phyloP scores from a whole-genome alignment of 495 filamentous ascomycete genomes.

The Chaetomium fimeti region DNA sequence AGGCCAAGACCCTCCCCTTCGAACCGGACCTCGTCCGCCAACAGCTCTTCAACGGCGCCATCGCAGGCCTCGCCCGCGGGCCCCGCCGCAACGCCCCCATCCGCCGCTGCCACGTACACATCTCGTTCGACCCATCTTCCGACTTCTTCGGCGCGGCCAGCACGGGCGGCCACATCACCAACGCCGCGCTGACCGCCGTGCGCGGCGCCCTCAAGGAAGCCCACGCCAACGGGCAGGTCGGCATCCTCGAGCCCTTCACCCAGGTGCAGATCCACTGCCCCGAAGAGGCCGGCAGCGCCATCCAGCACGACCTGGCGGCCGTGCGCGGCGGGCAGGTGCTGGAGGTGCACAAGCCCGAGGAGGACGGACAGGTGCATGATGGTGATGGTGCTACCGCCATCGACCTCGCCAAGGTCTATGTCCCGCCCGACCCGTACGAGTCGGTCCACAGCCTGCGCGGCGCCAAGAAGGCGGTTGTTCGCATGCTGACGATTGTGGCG shows the following conservation, averaged over 20 bases:
- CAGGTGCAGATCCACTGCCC: constrained; percentile 78
- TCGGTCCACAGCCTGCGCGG: constrained; percentile 47
- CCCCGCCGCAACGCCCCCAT: constrained; percentile 74
- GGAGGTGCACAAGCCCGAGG: constrained; percentile 66
- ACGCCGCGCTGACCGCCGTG: constrained; percentile 72
- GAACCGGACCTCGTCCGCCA: constrained; percentile 59
- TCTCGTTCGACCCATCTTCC: constrained; percentile 62
- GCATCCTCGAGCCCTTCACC: constrained; percentile 91
- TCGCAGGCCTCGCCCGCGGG: constrained; percentile 83
- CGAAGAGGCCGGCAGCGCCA: constrained; percentile 73
- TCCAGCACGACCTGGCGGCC: constrained; percentile 87
- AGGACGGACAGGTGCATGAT: constrained; percentile 20
- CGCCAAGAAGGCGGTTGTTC: constrained; percentile 38
- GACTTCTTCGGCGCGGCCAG: constrained; percentile 63
- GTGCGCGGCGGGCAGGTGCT: constrained; percentile 81
- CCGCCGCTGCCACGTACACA: constrained; percentile 62
- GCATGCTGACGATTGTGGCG: constrained; percentile 64
- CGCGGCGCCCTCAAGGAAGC: constrained; percentile 61
- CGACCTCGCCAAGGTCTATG: constrained; percentile 71
- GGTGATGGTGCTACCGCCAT: constrained; percentile 41
- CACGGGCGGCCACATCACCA: constrained; percentile 70
- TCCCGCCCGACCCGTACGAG: constrained; percentile 81
- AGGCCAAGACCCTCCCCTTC: constrained; percentile 49
- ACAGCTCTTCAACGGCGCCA: constrained; percentile 70
- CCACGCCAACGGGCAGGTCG: constrained; percentile 47